Percentiles rank a stretch among this genome's conserved stretches.
These are phyloP conservation scores for Claviceps sp. DNA, from an alignment of 2,329 filamentous ascomycete species.

Conservation along the genomic window DNA sequence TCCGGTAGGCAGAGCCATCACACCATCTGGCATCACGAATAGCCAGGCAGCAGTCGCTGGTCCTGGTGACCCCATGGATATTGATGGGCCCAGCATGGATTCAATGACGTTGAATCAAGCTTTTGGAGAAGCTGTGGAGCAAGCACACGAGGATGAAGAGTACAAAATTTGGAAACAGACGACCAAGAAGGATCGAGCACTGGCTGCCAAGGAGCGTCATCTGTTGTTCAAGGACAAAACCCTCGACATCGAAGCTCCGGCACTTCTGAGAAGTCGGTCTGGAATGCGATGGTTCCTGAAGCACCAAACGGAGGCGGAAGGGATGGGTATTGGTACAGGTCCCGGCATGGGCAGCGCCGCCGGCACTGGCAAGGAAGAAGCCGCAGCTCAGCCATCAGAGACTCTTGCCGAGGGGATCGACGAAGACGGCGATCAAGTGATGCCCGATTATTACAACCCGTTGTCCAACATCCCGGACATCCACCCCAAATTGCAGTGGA, in stretches of 20 bases:
- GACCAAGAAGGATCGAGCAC: slow-evolving; percentile 87
- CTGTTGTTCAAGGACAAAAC: slow-evolving; percentile 75
- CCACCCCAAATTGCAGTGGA: slow-evolving; percentile 65
- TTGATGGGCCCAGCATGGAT: slow-evolving; percentile 62
- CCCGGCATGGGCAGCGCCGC: slow-evolving; percentile 23
- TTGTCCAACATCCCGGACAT: slow-evolving; percentile 79
- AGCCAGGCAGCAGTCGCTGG: slow-evolving; percentile 54
- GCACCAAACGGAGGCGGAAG: slow-evolving; percentile 58
- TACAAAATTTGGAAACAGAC: slow-evolving; percentile 99
- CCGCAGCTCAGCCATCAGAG: slow-evolving; percentile 41
- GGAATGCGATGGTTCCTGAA: slow-evolving; percentile 83
- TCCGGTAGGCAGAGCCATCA: slow-evolving; percentile 59
- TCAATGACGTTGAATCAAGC: slow-evolving; percentile 50
- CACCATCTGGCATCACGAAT: slow-evolving; percentile 53
- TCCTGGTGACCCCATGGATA: slow-evolving; percentile 75
- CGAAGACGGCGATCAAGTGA: slow-evolving; percentile 65
- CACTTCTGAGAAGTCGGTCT: slow-evolving; percentile 68
- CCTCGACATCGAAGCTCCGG: slow-evolving; percentile 77
- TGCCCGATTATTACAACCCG: slow-evolving; percentile 92
- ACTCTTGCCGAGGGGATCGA: slow-evolving; percentile 93
- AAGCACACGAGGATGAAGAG: slow-evolving; percentile 79
- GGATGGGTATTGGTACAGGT: slow-evolving; percentile 26
- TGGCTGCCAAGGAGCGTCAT: slow-evolving; percentile 73
- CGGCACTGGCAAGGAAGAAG: slow-evolving; percentile 30
- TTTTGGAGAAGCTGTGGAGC: slow-evolving; percentile 54